A percentile compares a stretch with the other conserved stretches of the same genome.
Conservation (phyloP, 257 asterid species). For the Parsonsia alboflavescens region DNA sequence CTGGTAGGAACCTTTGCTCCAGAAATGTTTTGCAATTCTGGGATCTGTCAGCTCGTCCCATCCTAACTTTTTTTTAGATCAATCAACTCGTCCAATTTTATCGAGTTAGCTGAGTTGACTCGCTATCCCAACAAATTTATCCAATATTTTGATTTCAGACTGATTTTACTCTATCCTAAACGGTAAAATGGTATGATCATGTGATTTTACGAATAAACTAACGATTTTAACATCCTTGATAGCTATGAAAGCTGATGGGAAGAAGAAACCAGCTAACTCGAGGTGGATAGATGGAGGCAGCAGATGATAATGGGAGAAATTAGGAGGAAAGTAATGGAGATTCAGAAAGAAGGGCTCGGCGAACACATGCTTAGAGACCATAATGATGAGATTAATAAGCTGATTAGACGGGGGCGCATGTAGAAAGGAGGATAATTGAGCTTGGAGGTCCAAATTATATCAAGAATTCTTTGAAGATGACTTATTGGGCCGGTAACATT, state of each 20-base stretch:
- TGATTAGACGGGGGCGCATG: conserved; percentile 77
- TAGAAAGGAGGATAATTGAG: conserved; percentile 90
- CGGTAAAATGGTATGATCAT: too few species aligned
- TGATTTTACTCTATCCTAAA: too few species aligned
- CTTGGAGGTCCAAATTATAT: conserved; percentile 55
- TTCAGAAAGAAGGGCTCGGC: conserved; percentile 89
- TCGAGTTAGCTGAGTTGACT: too few species aligned
- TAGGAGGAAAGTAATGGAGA: conserved; percentile 83
- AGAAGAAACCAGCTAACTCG: conserved; percentile 96
- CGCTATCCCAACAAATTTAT: too few species aligned
- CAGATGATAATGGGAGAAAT: conserved; percentile 83
- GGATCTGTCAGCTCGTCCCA: too few species aligned
- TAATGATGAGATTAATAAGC: conserved; percentile 91
- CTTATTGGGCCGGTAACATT: conserved; percentile 92
- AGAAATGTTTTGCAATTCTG: too few species aligned
- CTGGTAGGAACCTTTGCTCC: too few species aligned
- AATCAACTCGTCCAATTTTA: too few species aligned
- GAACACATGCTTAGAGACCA: conserved; percentile 85
- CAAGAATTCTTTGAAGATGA: conserved; percentile 67
- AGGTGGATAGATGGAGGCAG: conserved; percentile 98
- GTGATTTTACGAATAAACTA: too few species aligned
- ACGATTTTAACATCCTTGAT: too few species aligned
- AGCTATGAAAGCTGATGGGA: conserved; percentile 80
- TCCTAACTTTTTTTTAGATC: too few species aligned
- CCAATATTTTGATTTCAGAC: too few species aligned